Evolutionary conservation across 148 eudicot species (phyloP).

Genomic region (Rheum nobile): DNA sequence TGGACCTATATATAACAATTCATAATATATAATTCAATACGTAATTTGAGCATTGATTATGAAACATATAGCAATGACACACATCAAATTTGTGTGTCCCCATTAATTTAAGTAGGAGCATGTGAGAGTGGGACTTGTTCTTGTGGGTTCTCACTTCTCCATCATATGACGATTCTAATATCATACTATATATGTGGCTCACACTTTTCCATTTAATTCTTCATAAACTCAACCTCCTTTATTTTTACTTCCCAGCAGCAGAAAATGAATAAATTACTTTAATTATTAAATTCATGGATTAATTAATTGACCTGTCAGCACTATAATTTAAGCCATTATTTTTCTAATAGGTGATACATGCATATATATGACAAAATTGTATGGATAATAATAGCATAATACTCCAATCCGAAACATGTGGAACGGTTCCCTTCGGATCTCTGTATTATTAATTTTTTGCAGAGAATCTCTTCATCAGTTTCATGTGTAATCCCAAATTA

Average conservation of each 20-base stretch:
- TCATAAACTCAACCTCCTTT: background rate
- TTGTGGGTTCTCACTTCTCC: background rate
- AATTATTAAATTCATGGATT: background rate
- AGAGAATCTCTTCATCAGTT: conserved; percentile 3
- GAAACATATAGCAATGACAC: background rate
- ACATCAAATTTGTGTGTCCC: background rate
- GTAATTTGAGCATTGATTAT: background rate
- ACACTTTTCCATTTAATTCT: background rate
- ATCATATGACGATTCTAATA: background rate
- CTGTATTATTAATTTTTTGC: background rate
- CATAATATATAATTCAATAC: background rate
- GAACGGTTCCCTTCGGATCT: background rate
- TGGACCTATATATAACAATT: background rate
- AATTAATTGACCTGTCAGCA: background rate
- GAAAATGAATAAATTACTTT: background rate
- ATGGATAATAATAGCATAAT: background rate
- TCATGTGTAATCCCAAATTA: background rate
- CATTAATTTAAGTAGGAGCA: background rate
- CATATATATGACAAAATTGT: background rate
- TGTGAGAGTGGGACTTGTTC: conserved; percentile 4
- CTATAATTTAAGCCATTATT: background rate
- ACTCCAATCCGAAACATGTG: conserved; percentile 5
- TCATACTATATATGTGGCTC: background rate
- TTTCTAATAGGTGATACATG: background rate
- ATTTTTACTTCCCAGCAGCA: background rate